Conservation (phyloP, 768 basidiomycete genomes). For the Antrodiella citrinella region DNA sequence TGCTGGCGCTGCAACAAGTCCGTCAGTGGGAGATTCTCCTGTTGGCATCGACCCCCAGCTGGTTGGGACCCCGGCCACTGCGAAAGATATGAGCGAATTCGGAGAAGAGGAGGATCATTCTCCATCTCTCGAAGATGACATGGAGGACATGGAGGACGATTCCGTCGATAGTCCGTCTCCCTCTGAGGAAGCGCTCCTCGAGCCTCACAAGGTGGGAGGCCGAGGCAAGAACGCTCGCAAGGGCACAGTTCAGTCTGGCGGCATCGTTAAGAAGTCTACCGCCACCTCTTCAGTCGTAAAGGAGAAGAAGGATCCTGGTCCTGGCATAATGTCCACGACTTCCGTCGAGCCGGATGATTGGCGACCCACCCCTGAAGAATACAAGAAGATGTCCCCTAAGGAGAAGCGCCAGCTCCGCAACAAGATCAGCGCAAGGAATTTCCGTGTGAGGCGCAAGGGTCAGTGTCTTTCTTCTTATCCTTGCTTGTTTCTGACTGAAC, state of each 20-base stretch:
- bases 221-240: conserved; percentile 27
- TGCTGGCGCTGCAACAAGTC: conserved; percentile 10
- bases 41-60: conserved; percentile 68
- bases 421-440: conserved; percentile 94
- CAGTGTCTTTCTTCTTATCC: conserved; percentile 12
- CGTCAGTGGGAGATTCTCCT: conserved; percentile 18
- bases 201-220: conserved; percentile 49
- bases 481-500: conserved; percentile 2
- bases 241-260: conserved; percentile 67
- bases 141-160: conserved; percentile 24
- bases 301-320: conserved; percentile 24
- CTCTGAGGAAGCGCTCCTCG: conserved; percentile 28
- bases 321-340: conserved; percentile 16
- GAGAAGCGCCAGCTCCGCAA: conserved; percentile 95
- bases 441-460: conserved; percentile 93
- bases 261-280: conserved; percentile 53
- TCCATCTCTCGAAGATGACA: conserved; percentile 25
- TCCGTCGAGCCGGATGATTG: conserved; percentile 59
- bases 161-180: conserved; percentile 5
- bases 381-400: conserved; percentile 90
- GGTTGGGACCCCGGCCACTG: conserved; percentile 53
- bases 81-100: conserved; percentile 33
- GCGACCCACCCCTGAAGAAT: conserved; percentile 86
- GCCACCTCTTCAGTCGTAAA: conserved; percentile 26
- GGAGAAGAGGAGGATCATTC: conserved; percentile 29